Evolutionary conservation across 257 asterid genomes (phyloP), one percentile per base, ranked within the genome.

Genomic region (Solanum sejunctum): DNA sequence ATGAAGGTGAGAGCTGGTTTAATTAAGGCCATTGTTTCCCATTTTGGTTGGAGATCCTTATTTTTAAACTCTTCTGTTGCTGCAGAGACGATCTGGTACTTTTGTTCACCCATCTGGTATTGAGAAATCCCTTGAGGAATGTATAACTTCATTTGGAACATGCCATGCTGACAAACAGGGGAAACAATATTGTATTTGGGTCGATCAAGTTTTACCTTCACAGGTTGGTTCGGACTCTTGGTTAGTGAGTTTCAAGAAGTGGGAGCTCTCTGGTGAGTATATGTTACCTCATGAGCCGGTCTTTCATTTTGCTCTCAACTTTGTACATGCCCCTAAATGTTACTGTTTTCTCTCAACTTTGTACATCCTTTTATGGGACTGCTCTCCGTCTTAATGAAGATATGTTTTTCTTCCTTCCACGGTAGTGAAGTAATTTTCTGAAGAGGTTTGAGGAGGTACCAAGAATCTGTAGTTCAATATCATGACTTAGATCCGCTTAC

Each of bases 241-340:
- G 99, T 88, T 94, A 51, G 99, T 94, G 85, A 92, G 87, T 83
- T 95, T 93, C 89, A 97, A 94, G 97, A 97, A 92, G 83, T 97
- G 97, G 94, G 98, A 95, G 88, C 94, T 90, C 89, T 88, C 91
- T 85, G 98, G 99, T 95, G 84, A 88, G 92, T 72, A 83, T 52
- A 39, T n/a, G 28, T 77, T 56, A 26, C 90, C 82, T 23, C 18
- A 39, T 77, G 52, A 63, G 28, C 12, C 15, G 58, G 10, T 41
- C 63, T 86, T 72, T 81, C 80, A n/a, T 81, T 26, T 52, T 54
- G 21, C 64, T 56, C 84, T 51, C 18, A 1, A 10, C 26, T 71
- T 32, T 73, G 41, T 73, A 12, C 12, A 7, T 73, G 80, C 28
- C 41, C 1, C 57, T 72, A n/a, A 6, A 20, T n/a, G 81, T 45